phyloP scores from a whole-genome alignment of 441 rosid genomes.

The Croton laevigatus region DNA sequence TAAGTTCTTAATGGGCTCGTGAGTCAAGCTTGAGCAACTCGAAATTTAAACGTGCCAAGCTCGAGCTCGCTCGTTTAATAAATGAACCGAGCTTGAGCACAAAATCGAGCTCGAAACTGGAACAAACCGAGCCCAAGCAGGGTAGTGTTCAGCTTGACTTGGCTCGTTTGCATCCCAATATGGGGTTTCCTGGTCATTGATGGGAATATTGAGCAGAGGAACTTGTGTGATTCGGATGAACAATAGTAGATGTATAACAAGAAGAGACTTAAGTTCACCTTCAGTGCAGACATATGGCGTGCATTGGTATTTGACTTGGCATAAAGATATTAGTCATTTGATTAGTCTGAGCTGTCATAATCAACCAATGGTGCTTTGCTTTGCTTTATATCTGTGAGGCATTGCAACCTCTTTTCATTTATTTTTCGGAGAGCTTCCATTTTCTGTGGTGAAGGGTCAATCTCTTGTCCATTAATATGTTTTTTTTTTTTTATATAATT shows the following conservation, averaged over 20 bases:
- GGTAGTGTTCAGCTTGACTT: too few relatives aligned
- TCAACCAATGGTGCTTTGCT: neutral
- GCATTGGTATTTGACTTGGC: neutral
- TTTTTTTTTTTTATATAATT: neutral
- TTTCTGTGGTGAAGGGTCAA: neutral
- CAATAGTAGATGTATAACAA: neutral
- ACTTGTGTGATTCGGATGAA: too few relatives aligned
- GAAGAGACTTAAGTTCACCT: neutral
- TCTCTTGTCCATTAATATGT: neutral
- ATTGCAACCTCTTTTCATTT: neutral
- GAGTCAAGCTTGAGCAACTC: too few relatives aligned
- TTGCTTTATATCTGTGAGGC: neutral
- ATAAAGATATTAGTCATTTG: neutral
- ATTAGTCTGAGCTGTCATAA: neutral
- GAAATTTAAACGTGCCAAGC: too few relatives aligned
- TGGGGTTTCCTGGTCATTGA: too few relatives aligned
- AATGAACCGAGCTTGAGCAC: too few relatives aligned
- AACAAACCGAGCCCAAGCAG: too few relatives aligned
- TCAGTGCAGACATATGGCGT: neutral
- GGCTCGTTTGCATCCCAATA: too few relatives aligned
- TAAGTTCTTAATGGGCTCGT: too few relatives aligned
- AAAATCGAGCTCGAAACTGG: too few relatives aligned
- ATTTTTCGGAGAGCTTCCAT: neutral
- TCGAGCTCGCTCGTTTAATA: too few relatives aligned
- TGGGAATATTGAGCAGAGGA: too few relatives aligned